Percentiles rank a stretch among this genome's conserved stretches.
Evolutionary conservation across 192 early-diverging fungal species (phyloP).

Genomic region (Gryganskiella cystojenkinii): DNA sequence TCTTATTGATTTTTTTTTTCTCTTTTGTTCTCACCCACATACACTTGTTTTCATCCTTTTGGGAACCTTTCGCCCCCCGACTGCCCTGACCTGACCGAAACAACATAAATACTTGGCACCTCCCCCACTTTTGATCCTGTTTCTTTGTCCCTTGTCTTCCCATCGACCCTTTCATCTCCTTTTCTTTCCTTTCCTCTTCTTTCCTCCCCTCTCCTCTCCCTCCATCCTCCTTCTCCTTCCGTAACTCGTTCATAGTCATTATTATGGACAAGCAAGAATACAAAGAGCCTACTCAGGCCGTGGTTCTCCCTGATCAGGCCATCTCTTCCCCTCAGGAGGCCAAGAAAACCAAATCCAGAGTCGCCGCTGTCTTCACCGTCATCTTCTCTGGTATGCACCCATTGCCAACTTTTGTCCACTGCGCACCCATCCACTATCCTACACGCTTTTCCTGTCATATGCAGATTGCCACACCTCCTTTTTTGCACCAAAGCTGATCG

Average conservation of each 20-base stretch:
- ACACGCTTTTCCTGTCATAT: too few relatives aligned
- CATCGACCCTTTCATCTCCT: not conserved
- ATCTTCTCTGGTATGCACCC: conserved; percentile 37
- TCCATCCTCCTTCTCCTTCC: not conserved
- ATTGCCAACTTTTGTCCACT: too few relatives aligned
- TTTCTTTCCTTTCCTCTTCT: not conserved
- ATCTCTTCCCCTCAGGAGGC: not conserved
- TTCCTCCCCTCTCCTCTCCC: not conserved
- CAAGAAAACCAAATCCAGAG: conserved; percentile 1
- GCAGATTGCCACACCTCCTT: too few relatives aligned
- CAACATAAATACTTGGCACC: not conserved
- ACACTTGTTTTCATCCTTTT: too few relatives aligned
- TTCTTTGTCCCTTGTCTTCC: conserved; percentile 1
- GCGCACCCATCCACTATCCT: too few relatives aligned
- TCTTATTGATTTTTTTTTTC: too few relatives aligned
- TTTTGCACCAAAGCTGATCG: too few relatives aligned
- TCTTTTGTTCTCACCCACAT: too few relatives aligned
- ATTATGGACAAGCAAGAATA: conserved; percentile 12
- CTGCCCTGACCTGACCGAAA: not conserved
- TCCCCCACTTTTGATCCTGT: conserved; percentile 7
- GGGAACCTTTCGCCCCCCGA: not conserved
- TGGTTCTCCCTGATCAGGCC: conserved; percentile 14
- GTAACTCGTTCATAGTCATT: not conserved
- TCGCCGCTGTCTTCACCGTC: conserved; percentile 42
- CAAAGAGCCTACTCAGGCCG: conserved; percentile 14